Evolutionary conservation across 805 yeast genomes (phyloP).

Genomic region (Candida parachauliodes): DNA sequence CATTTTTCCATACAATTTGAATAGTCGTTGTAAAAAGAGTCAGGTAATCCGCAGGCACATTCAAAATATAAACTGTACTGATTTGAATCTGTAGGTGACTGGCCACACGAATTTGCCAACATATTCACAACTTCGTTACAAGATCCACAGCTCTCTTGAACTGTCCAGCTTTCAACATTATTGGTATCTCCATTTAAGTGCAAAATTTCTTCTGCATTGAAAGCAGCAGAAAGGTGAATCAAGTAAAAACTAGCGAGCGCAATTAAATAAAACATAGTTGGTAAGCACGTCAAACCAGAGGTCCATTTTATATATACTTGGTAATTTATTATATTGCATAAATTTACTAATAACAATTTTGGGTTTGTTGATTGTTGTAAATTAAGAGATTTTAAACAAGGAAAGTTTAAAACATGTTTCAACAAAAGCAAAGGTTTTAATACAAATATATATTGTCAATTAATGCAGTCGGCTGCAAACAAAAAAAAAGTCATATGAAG

Average conservation of each 20-base stretch:
- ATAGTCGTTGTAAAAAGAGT: background rate
- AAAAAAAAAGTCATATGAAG: conserved; percentile 2
- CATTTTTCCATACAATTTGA: background rate
- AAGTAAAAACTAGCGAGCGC: conserved; percentile 4
- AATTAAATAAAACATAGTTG: conserved; percentile 2
- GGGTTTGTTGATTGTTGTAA: too few species aligned
- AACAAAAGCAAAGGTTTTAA: background rate
- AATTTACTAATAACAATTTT: too few species aligned
- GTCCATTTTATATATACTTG: too few species aligned
- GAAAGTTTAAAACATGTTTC: background rate
- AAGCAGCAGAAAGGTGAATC: background rate
- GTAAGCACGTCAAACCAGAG: too few species aligned
- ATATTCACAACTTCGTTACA: background rate
- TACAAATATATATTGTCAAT: conserved; percentile 1
- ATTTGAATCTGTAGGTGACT: background rate
- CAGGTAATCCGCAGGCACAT: conserved; percentile 2
- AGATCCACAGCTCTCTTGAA: background rate
- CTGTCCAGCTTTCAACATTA: background rate
- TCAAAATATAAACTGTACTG: background rate
- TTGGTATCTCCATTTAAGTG: background rate
- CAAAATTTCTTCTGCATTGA: background rate
- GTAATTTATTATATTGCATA: too few species aligned
- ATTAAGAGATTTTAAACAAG: too few species aligned
- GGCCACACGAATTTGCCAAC: conserved; percentile 1
- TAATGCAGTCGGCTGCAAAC: conserved; percentile 2